Conservation (phyloP, 2,329 filamentous ascomycete genomes). For the Waltergamsia citrina region DNA sequence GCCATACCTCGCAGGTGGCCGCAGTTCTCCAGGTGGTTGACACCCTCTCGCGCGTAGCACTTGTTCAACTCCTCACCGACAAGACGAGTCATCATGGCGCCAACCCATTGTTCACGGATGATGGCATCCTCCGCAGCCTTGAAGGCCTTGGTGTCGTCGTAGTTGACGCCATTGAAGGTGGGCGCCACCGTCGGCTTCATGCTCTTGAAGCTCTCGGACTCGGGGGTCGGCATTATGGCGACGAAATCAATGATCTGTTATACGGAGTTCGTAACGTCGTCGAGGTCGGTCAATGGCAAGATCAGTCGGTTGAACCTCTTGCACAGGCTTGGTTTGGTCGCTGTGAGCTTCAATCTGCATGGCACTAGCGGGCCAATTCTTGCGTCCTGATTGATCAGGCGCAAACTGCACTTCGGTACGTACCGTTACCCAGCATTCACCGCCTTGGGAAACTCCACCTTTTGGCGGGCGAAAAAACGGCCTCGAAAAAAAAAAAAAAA, state of each 20-base stretch:
- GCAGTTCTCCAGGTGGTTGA: conserved; percentile 85
- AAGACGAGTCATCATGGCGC: conserved; percentile 78
- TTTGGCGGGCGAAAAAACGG: conserved; percentile 19
- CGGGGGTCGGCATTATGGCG: conserved; percentile 65
- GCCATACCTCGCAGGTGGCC: conserved; percentile 68
- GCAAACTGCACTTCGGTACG: conserved; percentile 5
- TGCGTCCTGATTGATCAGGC: conserved; percentile 19
- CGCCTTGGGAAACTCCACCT: conserved; percentile 23
- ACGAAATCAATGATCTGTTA: neutral
- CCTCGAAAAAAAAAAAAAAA: conserved; percentile 12
- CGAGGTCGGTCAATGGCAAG: neutral
- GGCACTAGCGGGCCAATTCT: conserved; percentile 1
- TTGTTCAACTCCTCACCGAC: conserved; percentile 77
- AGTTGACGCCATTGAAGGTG: conserved; percentile 81
- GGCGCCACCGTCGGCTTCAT: conserved; percentile 76
- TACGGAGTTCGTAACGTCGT: neutral
- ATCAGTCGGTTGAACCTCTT: neutral
- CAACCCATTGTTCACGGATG: conserved; percentile 80
- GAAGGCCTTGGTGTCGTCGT: conserved; percentile 69
- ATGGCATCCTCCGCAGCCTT: conserved; percentile 78
- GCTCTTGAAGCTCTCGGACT: conserved; percentile 72
- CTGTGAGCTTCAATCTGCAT: neutral
- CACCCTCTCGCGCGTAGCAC: conserved; percentile 76
- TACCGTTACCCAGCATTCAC: conserved; percentile 16
- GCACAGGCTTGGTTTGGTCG: neutral